Evolutionary conservation across 805 yeast genomes (phyloP).

Genomic region (Ogataea angusta): DNA sequence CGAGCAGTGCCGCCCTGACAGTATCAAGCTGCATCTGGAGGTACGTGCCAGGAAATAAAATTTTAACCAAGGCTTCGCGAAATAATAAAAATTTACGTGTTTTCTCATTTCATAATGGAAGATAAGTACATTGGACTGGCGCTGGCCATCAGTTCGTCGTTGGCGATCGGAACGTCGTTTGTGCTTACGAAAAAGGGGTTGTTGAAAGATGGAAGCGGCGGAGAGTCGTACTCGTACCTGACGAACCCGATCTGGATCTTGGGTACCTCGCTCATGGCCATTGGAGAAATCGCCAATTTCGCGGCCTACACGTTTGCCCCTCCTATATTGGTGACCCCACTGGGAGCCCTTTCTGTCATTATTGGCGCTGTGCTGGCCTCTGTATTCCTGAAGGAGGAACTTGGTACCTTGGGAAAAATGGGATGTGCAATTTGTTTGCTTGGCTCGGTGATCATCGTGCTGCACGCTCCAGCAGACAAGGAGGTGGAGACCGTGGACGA

Average conservation of each 20-base stretch:
- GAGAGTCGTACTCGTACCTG: constrained; percentile 74
- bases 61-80: constrained; percentile 5
- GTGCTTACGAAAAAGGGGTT: constrained; percentile 87
- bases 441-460: constrained; percentile 82
- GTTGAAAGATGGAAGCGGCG: constrained; percentile 58
- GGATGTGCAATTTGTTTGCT: constrained; percentile 89
- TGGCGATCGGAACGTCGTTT: constrained; percentile 88
- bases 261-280: constrained; percentile 85
- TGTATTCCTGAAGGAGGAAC: constrained; percentile 76
- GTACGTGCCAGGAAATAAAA: constrained; percentile 1
- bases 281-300: constrained; percentile 88
- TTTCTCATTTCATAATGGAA: constrained; percentile 41
- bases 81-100: constrained; percentile 7
- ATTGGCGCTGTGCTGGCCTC: constrained; percentile 92
- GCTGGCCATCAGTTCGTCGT: constrained; percentile 79
- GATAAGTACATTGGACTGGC: constrained; percentile 89
- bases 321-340: constrained; percentile 85
- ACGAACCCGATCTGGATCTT: constrained; percentile 93
- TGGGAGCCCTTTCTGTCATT: constrained; percentile 86
- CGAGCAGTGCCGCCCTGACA: constrained; percentile 1
- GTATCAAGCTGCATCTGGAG: constrained; percentile 5
- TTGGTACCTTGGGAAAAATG: constrained; percentile 84
- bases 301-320: constrained; percentile 97
- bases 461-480: constrained; percentile 94
- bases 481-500: constrained; percentile 87